Base-by-base conservation (phyloP, 2,329 filamentous ascomycete species). In the Fusarium lyarnte region DNA sequence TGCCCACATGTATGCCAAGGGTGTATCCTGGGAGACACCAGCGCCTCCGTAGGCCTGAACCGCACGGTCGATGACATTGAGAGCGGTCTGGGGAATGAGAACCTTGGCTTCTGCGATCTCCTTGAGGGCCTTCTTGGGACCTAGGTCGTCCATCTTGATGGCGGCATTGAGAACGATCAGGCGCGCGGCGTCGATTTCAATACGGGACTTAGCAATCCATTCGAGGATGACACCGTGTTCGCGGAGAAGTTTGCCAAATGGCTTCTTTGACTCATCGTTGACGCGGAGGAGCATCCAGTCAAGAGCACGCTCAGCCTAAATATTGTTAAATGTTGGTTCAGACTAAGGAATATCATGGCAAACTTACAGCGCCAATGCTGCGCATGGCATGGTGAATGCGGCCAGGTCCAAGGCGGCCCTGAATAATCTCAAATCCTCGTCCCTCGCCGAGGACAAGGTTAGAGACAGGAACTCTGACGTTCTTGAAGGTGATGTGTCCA, bases 321-420 rank as follows among this genome's bases (percentile, higher is more conserved):
- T 27, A 35, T 46, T 36, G 51, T 76, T 35, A 76, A 65, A 36
- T 27, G 35, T 19, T 4, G 14, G 11, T 9, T 23, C 8, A 17
- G 5, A 13, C 14, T 17, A 3, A 11, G 21, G 14, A 5, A 11
- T 13, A 3, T 1, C 17, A 16, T 29, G 14, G 21, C 13, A 21
- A 31, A 84, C 87, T 81, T 84, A 90, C 90, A 58, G 94, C 92
- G 58, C 96, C 96, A 79, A 99, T 96, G 68, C 91, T 92, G 73
- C 96, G 91, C 96, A 99, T 99, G 67, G 94, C 94, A 85, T 99
- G 96, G 85, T 99, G 96, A 80, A 99, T 98, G 65, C 96, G 93
- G 38, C 96, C 96, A 3, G 96, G 96, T 2, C 96, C 96, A 29
- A 99, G 91, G 76, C 96, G 94, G 64, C 96, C 96, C 82, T 99